These are phyloP conservation scores for Abelmoschus esculentus DNA, from an alignment of 345 rosid genomes.

Conservation along the genomic window DNA sequence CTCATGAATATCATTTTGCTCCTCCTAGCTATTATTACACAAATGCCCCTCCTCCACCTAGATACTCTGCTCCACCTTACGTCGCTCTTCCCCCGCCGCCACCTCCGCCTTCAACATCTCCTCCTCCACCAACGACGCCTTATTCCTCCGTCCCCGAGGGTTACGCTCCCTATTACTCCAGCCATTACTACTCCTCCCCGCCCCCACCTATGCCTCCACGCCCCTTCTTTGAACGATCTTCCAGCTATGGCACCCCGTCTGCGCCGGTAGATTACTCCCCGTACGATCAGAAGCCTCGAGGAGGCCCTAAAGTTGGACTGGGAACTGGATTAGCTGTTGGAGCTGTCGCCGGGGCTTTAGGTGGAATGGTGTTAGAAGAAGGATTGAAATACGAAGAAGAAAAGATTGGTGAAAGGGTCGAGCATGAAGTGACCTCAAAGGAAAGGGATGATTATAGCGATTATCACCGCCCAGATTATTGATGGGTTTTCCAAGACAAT, in stretches of 20 bases:
- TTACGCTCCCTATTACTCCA: constrained; percentile 4
- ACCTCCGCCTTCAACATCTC: no score
- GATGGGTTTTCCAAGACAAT: not conserved
- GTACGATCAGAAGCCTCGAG: constrained; percentile 32
- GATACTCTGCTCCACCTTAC: constrained; percentile 17
- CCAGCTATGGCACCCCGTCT: constrained; percentile 31
- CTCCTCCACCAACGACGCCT: constrained; percentile 17
- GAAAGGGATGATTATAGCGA: no score
- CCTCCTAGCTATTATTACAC: constrained; percentile 25
- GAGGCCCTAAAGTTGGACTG: constrained; percentile 15
- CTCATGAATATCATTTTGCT: constrained; percentile 23
- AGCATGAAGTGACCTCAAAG: constrained; percentile 11
- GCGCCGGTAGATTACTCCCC: constrained; percentile 44
- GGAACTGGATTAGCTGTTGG: constrained; percentile 36
- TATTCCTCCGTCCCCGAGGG: constrained; percentile 24
- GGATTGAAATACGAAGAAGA: constrained; percentile 32
- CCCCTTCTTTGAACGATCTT: constrained; percentile 21
- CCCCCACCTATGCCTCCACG: constrained; percentile 24
- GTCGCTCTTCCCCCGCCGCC: constrained; percentile 8
- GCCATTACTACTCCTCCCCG: constrained; percentile 12
- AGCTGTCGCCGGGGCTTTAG: constrained; percentile 28
- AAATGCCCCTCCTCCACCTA: constrained; percentile 11
- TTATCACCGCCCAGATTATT: not conserved
- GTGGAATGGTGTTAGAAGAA: constrained; percentile 30
- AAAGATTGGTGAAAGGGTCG: constrained; percentile 20